Conservation (phyloP, 331 rosid species). For the Dryas integrifolia region DNA sequence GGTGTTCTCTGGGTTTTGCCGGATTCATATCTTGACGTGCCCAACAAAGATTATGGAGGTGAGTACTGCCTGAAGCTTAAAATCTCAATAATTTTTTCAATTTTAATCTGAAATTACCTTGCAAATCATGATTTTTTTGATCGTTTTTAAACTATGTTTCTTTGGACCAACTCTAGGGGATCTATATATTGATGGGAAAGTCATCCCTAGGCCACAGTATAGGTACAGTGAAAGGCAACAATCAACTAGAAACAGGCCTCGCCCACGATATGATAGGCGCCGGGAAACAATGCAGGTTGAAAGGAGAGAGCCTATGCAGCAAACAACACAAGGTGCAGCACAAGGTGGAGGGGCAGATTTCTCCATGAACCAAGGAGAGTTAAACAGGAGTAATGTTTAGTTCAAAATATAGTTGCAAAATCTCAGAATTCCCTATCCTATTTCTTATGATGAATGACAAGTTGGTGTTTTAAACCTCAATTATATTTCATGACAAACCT, state of each 20-base stretch:
- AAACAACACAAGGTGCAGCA: constrained; percentile 34
- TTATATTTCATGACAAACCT: not conserved
- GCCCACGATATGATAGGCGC: constrained; percentile 70
- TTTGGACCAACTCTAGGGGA: constrained; percentile 56
- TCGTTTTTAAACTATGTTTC: not conserved
- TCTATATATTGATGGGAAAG: constrained; percentile 76
- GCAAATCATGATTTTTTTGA: not conserved
- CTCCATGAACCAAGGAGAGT: constrained; percentile 12
- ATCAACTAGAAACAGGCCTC: constrained; percentile 54
- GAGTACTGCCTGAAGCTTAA: constrained; percentile 19
- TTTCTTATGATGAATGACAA: constrained; percentile 7
- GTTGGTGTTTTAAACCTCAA: not conserved
- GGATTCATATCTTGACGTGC: constrained; percentile 88
- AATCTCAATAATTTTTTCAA: not conserved
- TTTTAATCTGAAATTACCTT: constrained; percentile 2
- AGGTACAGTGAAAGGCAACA: constrained; percentile 60
- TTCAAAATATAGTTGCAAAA: not conserved
- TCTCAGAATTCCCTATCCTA: not conserved
- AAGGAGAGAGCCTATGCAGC: constrained; percentile 48
- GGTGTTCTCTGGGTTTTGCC: constrained; percentile 95
- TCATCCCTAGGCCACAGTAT: constrained; percentile 82
- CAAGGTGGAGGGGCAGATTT: constrained; percentile 27
- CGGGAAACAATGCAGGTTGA: constrained; percentile 66
- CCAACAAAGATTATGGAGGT: constrained; percentile 95
- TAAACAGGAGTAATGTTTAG: constrained; percentile 19